Conservation (phyloP, 352 stramenopile species). For the Peronosclerospora sorghi region DNA sequence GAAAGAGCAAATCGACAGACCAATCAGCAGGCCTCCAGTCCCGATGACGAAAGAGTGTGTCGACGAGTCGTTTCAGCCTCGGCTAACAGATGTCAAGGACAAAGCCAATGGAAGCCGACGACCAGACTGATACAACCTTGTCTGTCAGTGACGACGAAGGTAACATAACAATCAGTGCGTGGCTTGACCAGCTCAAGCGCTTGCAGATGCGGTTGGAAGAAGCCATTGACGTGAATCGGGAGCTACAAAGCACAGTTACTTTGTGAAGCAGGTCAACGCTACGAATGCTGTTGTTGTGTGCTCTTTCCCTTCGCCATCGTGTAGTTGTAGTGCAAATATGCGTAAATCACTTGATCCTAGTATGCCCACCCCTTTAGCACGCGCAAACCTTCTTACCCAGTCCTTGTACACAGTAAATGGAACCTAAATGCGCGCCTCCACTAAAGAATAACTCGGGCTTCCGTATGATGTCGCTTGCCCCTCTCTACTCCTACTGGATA, state of each 20-base stretch:
- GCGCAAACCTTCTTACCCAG: too few relatives aligned
- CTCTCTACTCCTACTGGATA: too few relatives aligned
- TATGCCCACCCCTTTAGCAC: too few relatives aligned
- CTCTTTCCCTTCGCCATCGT: too few relatives aligned
- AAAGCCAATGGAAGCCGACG: constrained; percentile 2
- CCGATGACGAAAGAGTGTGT: neutral
- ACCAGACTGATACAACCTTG: neutral
- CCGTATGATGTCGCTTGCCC: too few relatives aligned
- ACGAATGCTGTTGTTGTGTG: constrained; percentile 5
- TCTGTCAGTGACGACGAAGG: neutral
- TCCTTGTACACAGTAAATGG: too few relatives aligned
- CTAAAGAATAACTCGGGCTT: too few relatives aligned
- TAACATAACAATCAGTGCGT: neutral
- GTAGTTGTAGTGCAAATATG: too few relatives aligned
- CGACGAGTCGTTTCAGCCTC: neutral
- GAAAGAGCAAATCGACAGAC: neutral
- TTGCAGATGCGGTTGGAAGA: constrained; percentile 14
- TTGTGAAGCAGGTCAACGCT: constrained; percentile 12
- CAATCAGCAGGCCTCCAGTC: neutral
- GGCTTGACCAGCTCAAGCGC: constrained; percentile 10
- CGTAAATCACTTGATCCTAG: too few relatives aligned
- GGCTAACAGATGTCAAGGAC: neutral
- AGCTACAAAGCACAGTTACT: constrained; percentile 12
- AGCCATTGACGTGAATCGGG: constrained; percentile 12
- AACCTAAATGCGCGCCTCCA: too few relatives aligned